Conservation (phyloP, 2,329 filamentous ascomycete genomes). For the Alternaria brassicae region DNA sequence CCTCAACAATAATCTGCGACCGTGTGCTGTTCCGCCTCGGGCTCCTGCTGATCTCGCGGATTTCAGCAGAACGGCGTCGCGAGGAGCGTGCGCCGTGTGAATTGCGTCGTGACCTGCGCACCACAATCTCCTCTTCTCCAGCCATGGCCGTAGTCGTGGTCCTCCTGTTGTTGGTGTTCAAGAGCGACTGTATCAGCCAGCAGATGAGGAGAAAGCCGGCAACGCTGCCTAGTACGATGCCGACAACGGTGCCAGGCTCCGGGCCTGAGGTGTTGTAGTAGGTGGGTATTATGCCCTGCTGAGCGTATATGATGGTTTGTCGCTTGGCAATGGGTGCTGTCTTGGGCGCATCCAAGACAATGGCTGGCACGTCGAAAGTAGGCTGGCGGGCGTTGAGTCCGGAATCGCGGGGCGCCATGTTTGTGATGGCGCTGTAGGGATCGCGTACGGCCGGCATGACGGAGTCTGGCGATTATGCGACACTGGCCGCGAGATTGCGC, state of each 20-base stretch:
- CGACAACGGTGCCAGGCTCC: slow-evolving; percentile 63
- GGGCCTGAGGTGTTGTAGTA: slow-evolving; percentile 66
- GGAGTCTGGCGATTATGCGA: slow-evolving; percentile 16
- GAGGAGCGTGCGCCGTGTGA: slow-evolving; percentile 44
- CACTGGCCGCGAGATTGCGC: slow-evolving; percentile 17
- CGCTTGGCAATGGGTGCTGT: slow-evolving; percentile 26
- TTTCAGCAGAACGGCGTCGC: slow-evolving; percentile 41
- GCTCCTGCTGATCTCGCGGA: slow-evolving; percentile 50
- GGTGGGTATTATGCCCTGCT: slow-evolving; percentile 62
- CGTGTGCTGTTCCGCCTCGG: slow-evolving; percentile 41
- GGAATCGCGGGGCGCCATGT: slow-evolving; percentile 32
- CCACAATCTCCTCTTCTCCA: slow-evolving; percentile 67
- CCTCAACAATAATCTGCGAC: slow-evolving; percentile 50
- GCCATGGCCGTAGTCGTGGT: slow-evolving; percentile 50
- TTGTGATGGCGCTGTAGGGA: slow-evolving; percentile 27
- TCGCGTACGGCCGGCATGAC: slow-evolving; percentile 41
- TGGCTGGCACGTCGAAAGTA: slow-evolving; percentile 19
- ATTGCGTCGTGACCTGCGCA: slow-evolving; percentile 40
- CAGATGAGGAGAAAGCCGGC: slow-evolving; percentile 61
- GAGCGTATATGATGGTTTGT: slow-evolving; percentile 25
- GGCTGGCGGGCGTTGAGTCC: slow-evolving; percentile 29
- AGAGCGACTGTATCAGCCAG: slow-evolving; percentile 58
- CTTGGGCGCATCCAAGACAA: slow-evolving; percentile 23
- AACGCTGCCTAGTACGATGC: slow-evolving; percentile 65
- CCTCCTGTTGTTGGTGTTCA: slow-evolving; percentile 38